Base-by-base conservation (phyloP, 2,329 filamentous ascomycete species). In the Apiospora arundinis region DNA sequence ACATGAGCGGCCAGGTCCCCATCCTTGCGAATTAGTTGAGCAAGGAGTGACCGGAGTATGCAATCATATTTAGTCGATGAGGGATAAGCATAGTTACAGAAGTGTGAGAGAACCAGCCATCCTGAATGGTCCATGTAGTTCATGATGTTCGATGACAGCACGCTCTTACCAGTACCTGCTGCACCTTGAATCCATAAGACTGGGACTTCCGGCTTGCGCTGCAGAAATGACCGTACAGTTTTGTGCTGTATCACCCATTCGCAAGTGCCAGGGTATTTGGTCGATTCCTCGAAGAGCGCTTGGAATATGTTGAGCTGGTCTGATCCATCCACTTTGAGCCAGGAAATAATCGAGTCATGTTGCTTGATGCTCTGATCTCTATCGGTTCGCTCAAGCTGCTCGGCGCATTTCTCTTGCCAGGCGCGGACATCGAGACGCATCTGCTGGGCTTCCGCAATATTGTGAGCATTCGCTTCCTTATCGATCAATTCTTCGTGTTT, bases 121-220 rank as follows among this genome's bases (percentile, higher is more conserved):
- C 66, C 45, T 1, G 67, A 56, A 1, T 37, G 37, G 1, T 71
- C 72, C 6, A 82, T 73, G 42, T 81, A 83, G 1, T 52, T 75
- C 9, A 75, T 69, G 8, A 84, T 70, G 25, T 80, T 77, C 0
- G 75, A 72, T 11, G 77, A 67, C 2, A 83, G 56, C 0, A 82
- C 77, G 42, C 80, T 84, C 67, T 84, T 84, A 0, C 82, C 82
- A 0, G 77, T 76, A 0, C 82, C 82, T 0, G 81, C 79, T 2
- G 70, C 73, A 0, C 82, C 82, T 7, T 82, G 78, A 0, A 83
- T 74, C 75, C 77, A 79, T 0, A 82, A n/a, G 25, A 79, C 74
- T 2, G 74, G 70, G 0, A 70, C 69, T 4, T 80, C 75, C 0
- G 72, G 71, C 0, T 48, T 74, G 2, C 14, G n/a, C 48, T 71